Conservation (phyloP, 106 monocot genomes). For the Acorus gramineus region DNA sequence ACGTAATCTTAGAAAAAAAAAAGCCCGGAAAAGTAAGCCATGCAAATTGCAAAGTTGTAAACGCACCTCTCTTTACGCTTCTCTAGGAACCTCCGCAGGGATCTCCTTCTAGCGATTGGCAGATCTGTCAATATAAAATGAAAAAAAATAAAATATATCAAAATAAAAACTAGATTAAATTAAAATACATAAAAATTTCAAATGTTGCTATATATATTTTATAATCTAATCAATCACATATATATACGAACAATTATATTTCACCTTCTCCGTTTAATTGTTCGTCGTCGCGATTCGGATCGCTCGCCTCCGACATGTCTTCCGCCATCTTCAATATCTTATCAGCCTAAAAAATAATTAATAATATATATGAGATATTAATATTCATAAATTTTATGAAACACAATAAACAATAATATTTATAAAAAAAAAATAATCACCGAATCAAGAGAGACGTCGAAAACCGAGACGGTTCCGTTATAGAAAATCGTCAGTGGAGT, state of each 20-base stretch:
- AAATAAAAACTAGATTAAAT: no score
- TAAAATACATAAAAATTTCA: no score
- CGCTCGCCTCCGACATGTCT: background rate
- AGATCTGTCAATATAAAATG: constrained; percentile 7
- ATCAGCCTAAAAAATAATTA: constrained; percentile 4
- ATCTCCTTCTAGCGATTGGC: constrained; percentile 10
- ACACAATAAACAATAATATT: no score
- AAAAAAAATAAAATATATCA: background rate
- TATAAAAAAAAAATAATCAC: background rate
- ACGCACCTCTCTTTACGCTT: constrained; percentile 11
- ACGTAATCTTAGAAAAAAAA: no score
- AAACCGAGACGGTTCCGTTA: constrained; percentile 8
- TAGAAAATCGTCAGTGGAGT: constrained; percentile 15
- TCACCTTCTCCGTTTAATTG: background rate
- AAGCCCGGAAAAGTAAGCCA: no score
- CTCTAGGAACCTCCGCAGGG: constrained; percentile 14
- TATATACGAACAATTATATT: background rate
- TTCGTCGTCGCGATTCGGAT: background rate
- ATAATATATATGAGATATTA: background rate
- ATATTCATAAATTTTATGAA: background rate
- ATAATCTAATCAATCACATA: no score
- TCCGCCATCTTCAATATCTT: constrained; percentile 6
- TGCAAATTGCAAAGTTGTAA: background rate
- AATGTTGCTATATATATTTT: no score
- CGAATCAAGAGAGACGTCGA: constrained; percentile 3